Percentiles rank a stretch among this genome's conserved stretches.
These are phyloP conservation scores for Cladosporium sp. DNA, from an alignment of 2,329 filamentous ascomycete genomes.

Conservation along the genomic window DNA sequence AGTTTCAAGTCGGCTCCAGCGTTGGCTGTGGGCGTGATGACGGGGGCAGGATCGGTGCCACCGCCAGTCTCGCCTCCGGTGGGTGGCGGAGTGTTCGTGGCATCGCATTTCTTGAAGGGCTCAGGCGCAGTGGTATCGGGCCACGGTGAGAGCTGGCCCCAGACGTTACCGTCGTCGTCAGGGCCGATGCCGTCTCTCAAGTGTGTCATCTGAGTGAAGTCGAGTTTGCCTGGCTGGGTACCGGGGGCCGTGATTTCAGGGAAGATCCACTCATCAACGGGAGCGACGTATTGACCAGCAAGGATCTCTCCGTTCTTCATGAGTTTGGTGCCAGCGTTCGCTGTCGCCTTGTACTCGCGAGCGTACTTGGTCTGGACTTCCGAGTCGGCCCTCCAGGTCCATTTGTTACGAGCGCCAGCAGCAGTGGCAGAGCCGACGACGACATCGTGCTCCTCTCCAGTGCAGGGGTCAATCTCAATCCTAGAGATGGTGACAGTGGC, in stretches of 20 bases:
- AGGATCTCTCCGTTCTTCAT: conserved; percentile 34
- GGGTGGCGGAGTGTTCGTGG: background rate
- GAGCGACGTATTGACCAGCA: conserved; percentile 40
- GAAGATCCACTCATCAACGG: conserved; percentile 43
- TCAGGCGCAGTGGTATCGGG: conserved; percentile 24
- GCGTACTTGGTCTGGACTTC: conserved; percentile 32
- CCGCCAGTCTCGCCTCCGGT: too few relatives aligned
- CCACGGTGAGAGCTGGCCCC: conserved; percentile 31
- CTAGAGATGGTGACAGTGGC: conserved; percentile 35
- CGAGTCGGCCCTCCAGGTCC: conserved; percentile 32
- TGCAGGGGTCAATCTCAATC: conserved; percentile 42
- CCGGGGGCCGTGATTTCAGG: conserved; percentile 40
- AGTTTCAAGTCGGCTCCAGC: conserved; percentile 20
- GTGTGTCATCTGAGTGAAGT: conserved; percentile 34
- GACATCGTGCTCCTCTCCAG: conserved; percentile 36
- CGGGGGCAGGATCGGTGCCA: conserved; percentile 8
- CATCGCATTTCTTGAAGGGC: conserved; percentile 24
- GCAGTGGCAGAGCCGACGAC: conserved; percentile 33
- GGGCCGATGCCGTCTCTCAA: conserved; percentile 30
- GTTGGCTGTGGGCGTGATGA: conserved; percentile 22
- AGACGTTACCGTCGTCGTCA: conserved; percentile 30
- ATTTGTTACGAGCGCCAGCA: conserved; percentile 21
- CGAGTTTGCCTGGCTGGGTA: conserved; percentile 27
- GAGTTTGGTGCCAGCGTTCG: conserved; percentile 30
- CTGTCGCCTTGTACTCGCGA: conserved; percentile 39